phyloP scores from a whole-genome alignment of 2,329 filamentous ascomycete species.

The Sporothrix dimorphospora region DNA sequence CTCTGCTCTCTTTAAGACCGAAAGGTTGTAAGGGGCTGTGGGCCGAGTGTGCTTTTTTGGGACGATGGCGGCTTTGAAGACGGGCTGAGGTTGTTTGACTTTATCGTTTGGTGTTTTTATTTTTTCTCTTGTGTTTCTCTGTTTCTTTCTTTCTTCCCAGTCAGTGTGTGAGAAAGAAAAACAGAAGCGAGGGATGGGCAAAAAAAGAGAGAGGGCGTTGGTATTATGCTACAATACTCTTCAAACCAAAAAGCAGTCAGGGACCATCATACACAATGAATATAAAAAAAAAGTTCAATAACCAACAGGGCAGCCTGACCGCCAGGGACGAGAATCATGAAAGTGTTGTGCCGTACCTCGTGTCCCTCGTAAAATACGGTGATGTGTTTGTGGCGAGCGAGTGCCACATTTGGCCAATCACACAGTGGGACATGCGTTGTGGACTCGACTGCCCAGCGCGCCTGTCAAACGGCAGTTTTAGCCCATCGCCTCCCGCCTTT shows the following conservation, averaged over 20 bases:
- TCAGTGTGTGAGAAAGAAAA: background rate
- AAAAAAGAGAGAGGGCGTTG: slow-evolving; percentile 30
- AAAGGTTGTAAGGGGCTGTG: slow-evolving; percentile 10
- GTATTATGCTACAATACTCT: slow-evolving; percentile 31
- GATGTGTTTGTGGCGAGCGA: background rate
- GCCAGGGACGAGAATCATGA: background rate
- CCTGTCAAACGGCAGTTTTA: background rate
- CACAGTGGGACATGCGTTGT: background rate
- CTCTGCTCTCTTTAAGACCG: background rate
- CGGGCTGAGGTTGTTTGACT: slow-evolving; percentile 24
- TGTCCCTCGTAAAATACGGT: background rate
- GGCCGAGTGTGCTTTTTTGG: slow-evolving; percentile 15
- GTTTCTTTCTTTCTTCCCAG: background rate
- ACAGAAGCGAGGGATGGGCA: slow-evolving; percentile 17
- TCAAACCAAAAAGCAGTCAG: slow-evolving; percentile 31
- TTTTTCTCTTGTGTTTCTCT: slow-evolving; percentile 23
- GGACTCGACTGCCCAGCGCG: background rate
- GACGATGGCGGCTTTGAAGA: slow-evolving; percentile 20
- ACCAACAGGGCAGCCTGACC: background rate
- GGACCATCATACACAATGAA: slow-evolving; percentile 28
- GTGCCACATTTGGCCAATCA: background rate
- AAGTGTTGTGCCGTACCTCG: background rate
- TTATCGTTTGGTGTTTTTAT: slow-evolving; percentile 28
- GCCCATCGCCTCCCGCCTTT: background rate
- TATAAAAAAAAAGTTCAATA: slow-evolving; percentile 23